Evolutionary conservation across 164 flowering plant species (phyloP).

Genomic region (Vitis cinerea): DNA sequence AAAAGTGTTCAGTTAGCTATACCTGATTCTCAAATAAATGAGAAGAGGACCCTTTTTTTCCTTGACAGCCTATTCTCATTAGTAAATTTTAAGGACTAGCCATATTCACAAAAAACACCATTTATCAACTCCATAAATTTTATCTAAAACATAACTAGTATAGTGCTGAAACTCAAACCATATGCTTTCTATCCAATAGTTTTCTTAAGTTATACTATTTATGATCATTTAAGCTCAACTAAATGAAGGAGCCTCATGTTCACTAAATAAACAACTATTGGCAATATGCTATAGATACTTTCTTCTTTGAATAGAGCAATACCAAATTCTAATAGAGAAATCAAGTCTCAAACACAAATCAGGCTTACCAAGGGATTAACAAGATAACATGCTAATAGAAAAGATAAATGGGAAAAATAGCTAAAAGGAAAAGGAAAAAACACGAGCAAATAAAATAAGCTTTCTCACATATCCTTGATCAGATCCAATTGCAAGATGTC

Average conservation of each 20-base stretch:
- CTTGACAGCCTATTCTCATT: too few species aligned
- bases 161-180: neutral
- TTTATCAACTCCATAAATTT: neutral
- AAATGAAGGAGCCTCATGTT: neutral
- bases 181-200: neutral
- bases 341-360: neutral
- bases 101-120: neutral
- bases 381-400: neutral
- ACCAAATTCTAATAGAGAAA: neutral
- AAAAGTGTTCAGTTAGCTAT: too few species aligned
- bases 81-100: neutral
- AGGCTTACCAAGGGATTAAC: neutral
- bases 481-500: conserved; percentile 75
- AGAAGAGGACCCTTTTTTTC: too few species aligned
- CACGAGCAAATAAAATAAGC: conserved; percentile 15
- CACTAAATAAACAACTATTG: neutral
- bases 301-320: too few species aligned
- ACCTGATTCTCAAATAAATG: too few species aligned
- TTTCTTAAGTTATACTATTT: neutral
- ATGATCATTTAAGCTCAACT: neutral
- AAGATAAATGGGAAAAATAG: neutral
- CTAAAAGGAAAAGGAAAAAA: neutral
- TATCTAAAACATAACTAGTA: neutral
- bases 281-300: neutral
- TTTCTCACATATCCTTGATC: conserved; percentile 80